Evolutionary conservation across 2,329 filamentous ascomycete genomes (phyloP), one percentile per base, ranked within the genome.

Genomic region (Fusarium chlamydosporum): DNA sequence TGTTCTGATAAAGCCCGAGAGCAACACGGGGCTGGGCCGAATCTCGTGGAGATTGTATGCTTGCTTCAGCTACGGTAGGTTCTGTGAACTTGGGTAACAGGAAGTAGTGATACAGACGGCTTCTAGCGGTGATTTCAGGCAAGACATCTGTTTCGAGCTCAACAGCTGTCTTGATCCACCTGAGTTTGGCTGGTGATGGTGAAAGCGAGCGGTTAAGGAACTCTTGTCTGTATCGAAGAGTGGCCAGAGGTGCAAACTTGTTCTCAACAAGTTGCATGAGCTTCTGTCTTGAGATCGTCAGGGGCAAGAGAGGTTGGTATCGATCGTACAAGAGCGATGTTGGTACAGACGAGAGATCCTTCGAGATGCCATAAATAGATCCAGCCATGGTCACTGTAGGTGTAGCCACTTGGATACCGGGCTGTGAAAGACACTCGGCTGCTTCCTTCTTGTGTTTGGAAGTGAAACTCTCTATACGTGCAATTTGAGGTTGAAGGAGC

Each of bases 341-440:
- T 4, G 78, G 75, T 4, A 80, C 68, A 31, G 66, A 70, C 23
- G 75, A 75, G 11, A 76, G 38, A 26, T 74, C 73, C 20, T 55
- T 61, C 15, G 68, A 65, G 15, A 83, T 73, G 0, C 81, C 81
- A 38, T 83, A 83, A 1, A 81, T 72, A 1, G 80, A 81, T 3
- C 77, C 79, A 2, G 79, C 77, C 15, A 84, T 59, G 3, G 77
- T 81, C 11, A 83, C 47, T 8, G 77, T 77, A 6, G 82, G 81
- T 6, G 67, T 70, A 16, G 65, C 37, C 3, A 68, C 67, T 38
- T 74, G 64, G 4, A 75, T 53, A 31, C 61, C 59, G 7, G 67
- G 64, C n/a, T 61, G 62, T 23, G 55, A 48, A 15, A 56, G 43
- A 13, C 46, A 42, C 6, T 65, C 63, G 3, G 61, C 52, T 11